Conservation (phyloP, 441 rosid species). For the Mallotus japonicus region DNA sequence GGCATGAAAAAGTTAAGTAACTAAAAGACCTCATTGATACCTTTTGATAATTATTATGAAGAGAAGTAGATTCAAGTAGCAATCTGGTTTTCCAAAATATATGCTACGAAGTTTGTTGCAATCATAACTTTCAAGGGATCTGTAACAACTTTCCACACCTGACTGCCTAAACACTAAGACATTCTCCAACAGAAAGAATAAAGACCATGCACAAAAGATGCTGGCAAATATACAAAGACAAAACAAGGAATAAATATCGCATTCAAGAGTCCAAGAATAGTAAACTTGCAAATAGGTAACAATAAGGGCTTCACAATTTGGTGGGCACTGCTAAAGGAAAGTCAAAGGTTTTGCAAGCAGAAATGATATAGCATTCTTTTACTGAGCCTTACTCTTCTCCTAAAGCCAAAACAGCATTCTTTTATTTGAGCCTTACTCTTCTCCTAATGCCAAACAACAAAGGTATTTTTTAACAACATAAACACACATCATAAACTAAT, state of each 20-base stretch:
- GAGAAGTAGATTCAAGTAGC: neutral
- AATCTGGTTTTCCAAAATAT: neutral
- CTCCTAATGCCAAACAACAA: neutral
- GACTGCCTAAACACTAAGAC: neutral
- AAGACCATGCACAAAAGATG: neutral
- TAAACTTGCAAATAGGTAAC: neutral
- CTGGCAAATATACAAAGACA: neutral
- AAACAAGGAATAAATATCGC: too few relatives aligned
- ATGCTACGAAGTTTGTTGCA: neutral
- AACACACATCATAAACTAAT: slow-evolving; percentile 3
- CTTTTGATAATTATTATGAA: neutral
- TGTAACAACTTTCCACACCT: neutral
- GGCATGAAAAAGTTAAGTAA: neutral
- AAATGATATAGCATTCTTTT: neutral
- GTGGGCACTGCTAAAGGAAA: neutral
- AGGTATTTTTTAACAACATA: neutral
- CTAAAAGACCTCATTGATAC: neutral
- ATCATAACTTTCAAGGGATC: neutral
- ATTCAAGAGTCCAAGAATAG: neutral
- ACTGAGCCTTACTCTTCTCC: neutral
- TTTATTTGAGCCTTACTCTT: neutral
- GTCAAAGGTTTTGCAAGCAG: neutral
- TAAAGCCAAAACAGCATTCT: neutral
- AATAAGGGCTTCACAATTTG: neutral
- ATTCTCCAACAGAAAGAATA: neutral